Evolutionary conservation across 208 protist genomes (phyloP).

Genomic region (Entamoeba nuttalli): DNA sequence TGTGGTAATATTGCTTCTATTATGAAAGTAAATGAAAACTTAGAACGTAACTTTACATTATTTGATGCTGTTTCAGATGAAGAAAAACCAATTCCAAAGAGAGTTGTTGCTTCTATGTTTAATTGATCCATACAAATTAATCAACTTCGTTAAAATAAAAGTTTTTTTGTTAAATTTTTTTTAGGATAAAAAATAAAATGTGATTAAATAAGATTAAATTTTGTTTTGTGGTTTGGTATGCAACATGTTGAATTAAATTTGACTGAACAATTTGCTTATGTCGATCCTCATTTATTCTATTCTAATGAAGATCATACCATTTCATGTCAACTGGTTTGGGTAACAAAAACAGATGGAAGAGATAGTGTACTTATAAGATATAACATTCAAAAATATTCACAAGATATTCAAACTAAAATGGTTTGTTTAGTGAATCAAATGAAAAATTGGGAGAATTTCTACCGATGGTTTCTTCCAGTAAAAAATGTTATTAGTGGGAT

Average conservation of each 20-base stretch:
- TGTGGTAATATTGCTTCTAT: conserved; percentile 93
- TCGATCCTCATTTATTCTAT: neutral
- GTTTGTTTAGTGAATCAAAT: neutral
- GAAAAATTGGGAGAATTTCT: neutral
- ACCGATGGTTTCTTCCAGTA: neutral
- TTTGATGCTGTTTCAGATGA: conserved; percentile 81
- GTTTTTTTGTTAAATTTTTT: neutral
- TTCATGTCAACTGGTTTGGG: neutral
- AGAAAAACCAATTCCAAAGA: neutral
- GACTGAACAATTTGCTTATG: neutral
- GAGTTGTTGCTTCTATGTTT: neutral
- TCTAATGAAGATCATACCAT: neutral
- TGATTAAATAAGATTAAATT: neutral
- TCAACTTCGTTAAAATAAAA: neutral
- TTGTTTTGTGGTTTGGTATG: neutral
- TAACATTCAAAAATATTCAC: neutral
- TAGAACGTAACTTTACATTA: conserved; percentile 82
- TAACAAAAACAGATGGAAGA: neutral
- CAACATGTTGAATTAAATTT: neutral
- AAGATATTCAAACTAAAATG: neutral
- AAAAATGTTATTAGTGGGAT: neutral
- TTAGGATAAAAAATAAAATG: neutral
- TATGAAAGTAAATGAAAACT: conserved; percentile 52
- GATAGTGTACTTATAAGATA: neutral
- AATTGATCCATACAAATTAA: neutral